Evolutionary conservation across 148 eudicot species (phyloP).

Genomic region (Fagopyrum esculentum): DNA sequence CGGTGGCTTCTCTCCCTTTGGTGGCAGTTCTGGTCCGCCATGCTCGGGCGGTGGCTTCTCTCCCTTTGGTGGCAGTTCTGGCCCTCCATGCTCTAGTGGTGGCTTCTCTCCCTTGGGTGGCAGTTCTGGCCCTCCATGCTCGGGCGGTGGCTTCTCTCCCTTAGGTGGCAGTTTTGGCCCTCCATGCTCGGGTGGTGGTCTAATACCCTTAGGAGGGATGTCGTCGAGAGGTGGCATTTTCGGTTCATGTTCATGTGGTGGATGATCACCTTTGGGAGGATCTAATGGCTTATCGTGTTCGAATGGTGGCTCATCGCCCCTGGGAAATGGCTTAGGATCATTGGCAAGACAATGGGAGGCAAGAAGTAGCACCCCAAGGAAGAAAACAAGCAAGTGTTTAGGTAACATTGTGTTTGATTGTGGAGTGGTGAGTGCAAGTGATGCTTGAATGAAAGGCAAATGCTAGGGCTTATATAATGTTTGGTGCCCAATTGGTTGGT

Average conservation of each 20-base stretch:
- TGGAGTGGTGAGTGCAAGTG: neutral
- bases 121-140: no score
- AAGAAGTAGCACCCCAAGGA: slow-evolving; percentile 17
- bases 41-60: neutral
- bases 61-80: neutral
- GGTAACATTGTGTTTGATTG: neutral
- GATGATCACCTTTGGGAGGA: neutral
- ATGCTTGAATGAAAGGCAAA: neutral
- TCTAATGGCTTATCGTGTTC: neutral
- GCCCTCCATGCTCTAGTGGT: neutral
- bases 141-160: neutral
- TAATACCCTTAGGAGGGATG: neutral
- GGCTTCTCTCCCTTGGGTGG: neutral
- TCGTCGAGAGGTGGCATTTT: neutral
- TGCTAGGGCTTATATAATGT: neutral
- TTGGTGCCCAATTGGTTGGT: neutral
- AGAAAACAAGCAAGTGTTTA: slow-evolving; percentile 12
- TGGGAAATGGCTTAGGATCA: neutral
- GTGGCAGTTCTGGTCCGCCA: neutral
- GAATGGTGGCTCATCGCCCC: neutral
- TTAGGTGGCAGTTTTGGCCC: neutral
- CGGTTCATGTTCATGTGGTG: neutral
- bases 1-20: slow-evolving; percentile 14
- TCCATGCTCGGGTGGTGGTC: neutral
- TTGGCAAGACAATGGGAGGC: slow-evolving; percentile 10